Base-by-base conservation (phyloP, 108 stramenopile species). In the Bacterosira constricta region DNA sequence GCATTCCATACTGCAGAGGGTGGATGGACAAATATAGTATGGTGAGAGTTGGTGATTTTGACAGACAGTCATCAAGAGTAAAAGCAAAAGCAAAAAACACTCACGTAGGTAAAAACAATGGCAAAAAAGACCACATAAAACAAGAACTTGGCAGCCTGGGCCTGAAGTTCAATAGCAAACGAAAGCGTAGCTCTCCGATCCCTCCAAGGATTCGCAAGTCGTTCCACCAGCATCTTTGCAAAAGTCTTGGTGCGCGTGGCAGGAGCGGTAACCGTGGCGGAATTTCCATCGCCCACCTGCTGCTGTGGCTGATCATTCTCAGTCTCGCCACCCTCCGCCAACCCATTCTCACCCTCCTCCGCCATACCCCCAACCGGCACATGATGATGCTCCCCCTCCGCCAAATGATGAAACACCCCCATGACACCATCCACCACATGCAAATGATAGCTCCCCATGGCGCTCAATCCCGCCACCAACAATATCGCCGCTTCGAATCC, bases 81-180 rank as follows among this genome's bases (percentile, higher is more conserved):
- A n/a, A n/a, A n/a, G n/a, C n/a, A n/a, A n/a, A n/a, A n/a, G n/a
- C n/a, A n/a, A 15, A 1, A 32, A 29, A 34, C 26, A 54, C 53
- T 54, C 53, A 54, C 53, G 50, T 93, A 93, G 25, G 91, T 89
- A 75, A 98, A 94, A 29, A 99, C 91, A 39, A 97, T 92, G 36
- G 85, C 83, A 77, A 99, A 99, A 73, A 98, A 99, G 8, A 87
- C 83, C 4, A 97, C 27, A 74, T 98, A 97, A 67, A 97, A 96
- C n/a, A 95, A 34, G 63, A 99, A 98, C 69, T 90, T 93, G 49
- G 94, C 81, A 27, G 90, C 88, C 71, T 97, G 94, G 21, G 95
- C 94, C 56, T 94, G 83, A 26, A 99, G 69, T 84, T 98, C 97
- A 17, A 98, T 85, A 20, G 91, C 81, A 66, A 99, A 90, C n/a